Evolutionary conservation across 2,329 filamentous ascomycete species (phyloP).

Genomic region (Alternaria tenuissima): DNA sequence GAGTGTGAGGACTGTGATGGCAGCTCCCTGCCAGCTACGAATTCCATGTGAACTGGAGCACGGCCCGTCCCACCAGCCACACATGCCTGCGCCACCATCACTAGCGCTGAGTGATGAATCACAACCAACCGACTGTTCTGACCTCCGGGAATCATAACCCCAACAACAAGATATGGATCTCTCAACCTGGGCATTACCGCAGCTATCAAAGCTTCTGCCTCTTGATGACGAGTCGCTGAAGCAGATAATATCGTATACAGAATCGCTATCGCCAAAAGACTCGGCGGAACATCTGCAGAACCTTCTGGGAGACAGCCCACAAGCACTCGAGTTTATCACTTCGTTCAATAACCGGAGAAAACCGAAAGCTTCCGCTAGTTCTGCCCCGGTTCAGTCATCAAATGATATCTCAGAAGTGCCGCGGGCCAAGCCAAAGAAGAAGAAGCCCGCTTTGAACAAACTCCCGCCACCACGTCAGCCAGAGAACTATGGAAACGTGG

Average conservation of each 20-base stretch:
- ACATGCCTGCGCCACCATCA: conserved; percentile 21
- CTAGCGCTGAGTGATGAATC: conserved; percentile 30
- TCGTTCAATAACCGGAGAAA: conserved; percentile 74
- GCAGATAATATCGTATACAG: conserved; percentile 84
- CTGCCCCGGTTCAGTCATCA: conserved; percentile 24
- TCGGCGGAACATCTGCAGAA: conserved; percentile 87
- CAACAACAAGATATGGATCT: conserved; percentile 49
- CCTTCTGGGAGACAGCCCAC: conserved; percentile 84
- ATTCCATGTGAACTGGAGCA: conserved; percentile 6
- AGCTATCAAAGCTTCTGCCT: conserved; percentile 81
- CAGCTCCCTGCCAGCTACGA: conserved; percentile 12
- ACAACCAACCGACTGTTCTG: conserved; percentile 15
- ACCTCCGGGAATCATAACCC: conserved; percentile 8
- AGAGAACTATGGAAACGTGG: conserved; percentile 69
- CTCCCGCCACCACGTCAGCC: conserved; percentile 55
- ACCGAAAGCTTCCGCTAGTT: conserved; percentile 38
- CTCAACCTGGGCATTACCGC: conserved; percentile 68
- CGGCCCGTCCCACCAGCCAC: conserved; percentile 23
- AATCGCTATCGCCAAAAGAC: conserved; percentile 76
- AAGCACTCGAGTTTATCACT: conserved; percentile 74
- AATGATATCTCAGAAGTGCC: conserved; percentile 42
- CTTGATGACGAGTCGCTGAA: conserved; percentile 84
- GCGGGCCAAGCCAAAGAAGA: conserved; percentile 49
- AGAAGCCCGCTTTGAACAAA: conserved; percentile 52
- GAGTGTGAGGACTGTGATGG: conserved; percentile 33